Evolutionary conservation across 2,329 filamentous ascomycete species (phyloP), one percentile per base, ranked within the genome.

Genomic region (Colletotrichum cereale): DNA sequence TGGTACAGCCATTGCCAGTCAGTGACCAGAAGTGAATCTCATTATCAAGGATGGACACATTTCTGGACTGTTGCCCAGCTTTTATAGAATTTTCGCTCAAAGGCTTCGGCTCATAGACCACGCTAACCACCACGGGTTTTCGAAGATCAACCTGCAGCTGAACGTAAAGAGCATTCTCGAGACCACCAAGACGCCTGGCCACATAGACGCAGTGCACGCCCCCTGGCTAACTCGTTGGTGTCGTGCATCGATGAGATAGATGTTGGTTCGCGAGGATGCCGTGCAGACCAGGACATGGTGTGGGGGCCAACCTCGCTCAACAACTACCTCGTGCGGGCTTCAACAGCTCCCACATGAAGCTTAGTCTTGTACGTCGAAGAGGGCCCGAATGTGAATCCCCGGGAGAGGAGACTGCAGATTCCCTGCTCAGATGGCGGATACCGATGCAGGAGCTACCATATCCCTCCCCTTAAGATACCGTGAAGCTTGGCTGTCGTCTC

Each of bases 271-370:
- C 36, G 48, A 53, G 61, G 18, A 55, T 63, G 29, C 12, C 21
- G 34, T 62, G 58, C 31, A 48, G 18, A 44, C 11, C 50, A 44
- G 31, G 38, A 47, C 11, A n/a, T 38, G 38, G 40, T 38, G 29
- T 40, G 44, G 57, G 57, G 42, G 44, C 36, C 40, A n/a, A 67
- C 40, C 26, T 16, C 55, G 50, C 52, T 42, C 50, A 53, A 40
- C 31, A 57, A 29, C 50, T 53, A 40, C 34, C 29, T 44, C 26
- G 18, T 52, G 16, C 57, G n/a, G 50, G 44, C 29, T 55, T 65
- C 57, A 57, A 38, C 36, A 67, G 50, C 40, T 67, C 67, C 64
- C 57, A 36, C 26, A 67, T 42, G 40, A 48, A 62, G 63, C 50
- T 56, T 62, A 56, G 64, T 57, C 26, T 52, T 16, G 26, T 40